These are phyloP conservation scores for Luvunga scandens DNA, from an alignment of 345 rosid species.

Conservation along the genomic window DNA sequence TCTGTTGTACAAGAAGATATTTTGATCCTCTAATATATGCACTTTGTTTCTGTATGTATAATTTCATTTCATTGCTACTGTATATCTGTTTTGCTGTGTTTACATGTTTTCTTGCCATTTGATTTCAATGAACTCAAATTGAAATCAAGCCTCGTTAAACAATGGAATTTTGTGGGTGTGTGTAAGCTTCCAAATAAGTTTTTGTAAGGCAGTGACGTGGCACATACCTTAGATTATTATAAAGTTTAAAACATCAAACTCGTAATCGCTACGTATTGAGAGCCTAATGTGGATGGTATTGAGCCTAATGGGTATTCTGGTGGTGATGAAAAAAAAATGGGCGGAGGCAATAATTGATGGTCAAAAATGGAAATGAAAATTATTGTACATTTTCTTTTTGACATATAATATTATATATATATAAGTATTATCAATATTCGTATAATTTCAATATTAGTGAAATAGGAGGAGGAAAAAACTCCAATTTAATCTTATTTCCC, in stretches of 20 bases:
- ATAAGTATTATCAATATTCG: too few species aligned
- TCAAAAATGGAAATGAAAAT: too few species aligned
- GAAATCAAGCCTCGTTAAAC: neutral
- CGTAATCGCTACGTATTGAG: too few species aligned
- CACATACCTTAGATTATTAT: neutral
- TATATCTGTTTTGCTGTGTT: neutral
- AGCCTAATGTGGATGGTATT: too few species aligned
- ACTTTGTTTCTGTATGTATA: slow-evolving; percentile 43
- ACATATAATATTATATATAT: too few species aligned
- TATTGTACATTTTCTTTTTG: too few species aligned
- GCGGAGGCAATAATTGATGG: too few species aligned
- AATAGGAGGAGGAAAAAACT: too few species aligned
- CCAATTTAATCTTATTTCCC: neutral
- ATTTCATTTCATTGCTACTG: neutral
- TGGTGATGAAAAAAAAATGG: too few species aligned
- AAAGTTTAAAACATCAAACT: too few species aligned
- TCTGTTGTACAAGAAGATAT: slow-evolving; percentile 45
- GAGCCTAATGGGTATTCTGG: too few species aligned
- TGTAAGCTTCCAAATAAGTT: neutral
- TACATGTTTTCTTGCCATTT: neutral
- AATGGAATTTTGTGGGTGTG: too few species aligned
- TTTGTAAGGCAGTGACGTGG: neutral
- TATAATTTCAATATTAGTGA: neutral
- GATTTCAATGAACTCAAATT: neutral
- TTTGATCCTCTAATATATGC: slow-evolving; percentile 55